A percentile compares a stretch with the other conserved stretches of the same genome.
phyloP scores from a whole-genome alignment of 176 grass and related monocot genomes.

The Cenchrus americanus region DNA sequence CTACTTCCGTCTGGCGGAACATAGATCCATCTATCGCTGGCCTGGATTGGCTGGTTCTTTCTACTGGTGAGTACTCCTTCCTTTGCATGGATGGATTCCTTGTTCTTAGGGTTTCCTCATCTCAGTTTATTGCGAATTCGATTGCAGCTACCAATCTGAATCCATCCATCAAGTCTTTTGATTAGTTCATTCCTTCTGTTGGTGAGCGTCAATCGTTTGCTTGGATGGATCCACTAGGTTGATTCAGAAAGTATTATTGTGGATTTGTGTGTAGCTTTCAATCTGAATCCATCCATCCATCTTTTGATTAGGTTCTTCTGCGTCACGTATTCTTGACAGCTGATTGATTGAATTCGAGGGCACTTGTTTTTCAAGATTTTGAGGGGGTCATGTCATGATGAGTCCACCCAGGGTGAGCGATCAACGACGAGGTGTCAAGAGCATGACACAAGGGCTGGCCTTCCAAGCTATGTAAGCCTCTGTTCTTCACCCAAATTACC shows the following conservation, averaged over 20 bases:
- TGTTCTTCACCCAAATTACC: not conserved
- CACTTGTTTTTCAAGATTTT: not conserved
- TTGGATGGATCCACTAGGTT: not conserved
- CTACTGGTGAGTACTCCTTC: not conserved
- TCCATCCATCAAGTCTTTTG: not conserved
- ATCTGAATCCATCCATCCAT: not conserved
- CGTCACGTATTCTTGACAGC: not conserved
- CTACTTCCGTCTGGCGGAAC: not conserved
- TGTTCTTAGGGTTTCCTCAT: constrained; percentile 1
- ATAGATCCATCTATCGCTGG: not conserved
- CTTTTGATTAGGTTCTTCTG: constrained; percentile 22
- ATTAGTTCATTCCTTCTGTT: not conserved
- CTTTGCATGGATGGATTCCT: not conserved
- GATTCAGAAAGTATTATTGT: not conserved
- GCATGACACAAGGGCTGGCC: constrained; percentile 84
- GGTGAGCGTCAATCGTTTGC: not conserved
- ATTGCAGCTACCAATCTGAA: not conserved
- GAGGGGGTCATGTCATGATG: not conserved
- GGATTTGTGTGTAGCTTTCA: not conserved
- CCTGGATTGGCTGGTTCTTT: not conserved
- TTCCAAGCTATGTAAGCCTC: constrained; percentile 72
- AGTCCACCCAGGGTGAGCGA: constrained; percentile 39
- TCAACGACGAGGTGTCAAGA: constrained; percentile 86
- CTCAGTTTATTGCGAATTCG: not conserved
- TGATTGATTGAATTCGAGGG: not conserved